Conservation (phyloP, 129 eudicot genomes). For the Pulicaria dysenterica region DNA sequence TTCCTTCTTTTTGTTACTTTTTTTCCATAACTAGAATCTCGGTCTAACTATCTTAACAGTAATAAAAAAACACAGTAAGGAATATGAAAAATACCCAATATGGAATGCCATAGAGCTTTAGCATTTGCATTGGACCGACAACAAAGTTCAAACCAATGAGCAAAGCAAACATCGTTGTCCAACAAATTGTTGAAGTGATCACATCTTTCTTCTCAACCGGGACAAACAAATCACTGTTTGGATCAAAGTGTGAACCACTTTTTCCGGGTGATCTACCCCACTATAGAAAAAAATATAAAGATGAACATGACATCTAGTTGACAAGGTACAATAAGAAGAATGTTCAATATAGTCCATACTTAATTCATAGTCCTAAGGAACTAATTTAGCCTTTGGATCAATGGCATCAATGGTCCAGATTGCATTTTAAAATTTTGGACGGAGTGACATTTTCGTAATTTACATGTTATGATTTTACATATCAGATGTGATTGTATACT, state of each 20-base stretch:
- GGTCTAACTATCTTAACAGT: background rate
- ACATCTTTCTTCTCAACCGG: slow-evolving; percentile 52
- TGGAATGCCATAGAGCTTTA: slow-evolving; percentile 60
- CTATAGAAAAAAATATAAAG: slow-evolving; percentile 29
- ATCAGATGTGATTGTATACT: too few relatives aligned
- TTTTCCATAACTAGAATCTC: background rate
- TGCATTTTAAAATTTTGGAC: too few relatives aligned
- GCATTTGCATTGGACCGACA: slow-evolving; percentile 51
- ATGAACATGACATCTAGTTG: background rate
- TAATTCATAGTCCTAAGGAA: too few relatives aligned
- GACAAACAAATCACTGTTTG: slow-evolving; percentile 48
- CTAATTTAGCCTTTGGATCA: too few relatives aligned
- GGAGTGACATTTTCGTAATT: too few relatives aligned
- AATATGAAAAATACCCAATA: slow-evolving; percentile 47
- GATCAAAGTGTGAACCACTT: slow-evolving; percentile 61
- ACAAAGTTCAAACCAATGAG: slow-evolving; percentile 50
- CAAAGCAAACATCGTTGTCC: slow-evolving; percentile 52
- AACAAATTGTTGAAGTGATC: slow-evolving; percentile 55
- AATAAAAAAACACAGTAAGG: background rate
- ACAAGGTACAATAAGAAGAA: slow-evolving; percentile 16
- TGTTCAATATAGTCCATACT: too few relatives aligned
- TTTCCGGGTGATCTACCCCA: slow-evolving; percentile 62
- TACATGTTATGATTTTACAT: too few relatives aligned
- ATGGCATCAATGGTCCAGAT: too few relatives aligned
- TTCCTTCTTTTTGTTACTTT: background rate